Evolutionary conservation across 2,329 filamentous ascomycete genomes (phyloP).

Genomic region (Pestalotiopsis sp.): DNA sequence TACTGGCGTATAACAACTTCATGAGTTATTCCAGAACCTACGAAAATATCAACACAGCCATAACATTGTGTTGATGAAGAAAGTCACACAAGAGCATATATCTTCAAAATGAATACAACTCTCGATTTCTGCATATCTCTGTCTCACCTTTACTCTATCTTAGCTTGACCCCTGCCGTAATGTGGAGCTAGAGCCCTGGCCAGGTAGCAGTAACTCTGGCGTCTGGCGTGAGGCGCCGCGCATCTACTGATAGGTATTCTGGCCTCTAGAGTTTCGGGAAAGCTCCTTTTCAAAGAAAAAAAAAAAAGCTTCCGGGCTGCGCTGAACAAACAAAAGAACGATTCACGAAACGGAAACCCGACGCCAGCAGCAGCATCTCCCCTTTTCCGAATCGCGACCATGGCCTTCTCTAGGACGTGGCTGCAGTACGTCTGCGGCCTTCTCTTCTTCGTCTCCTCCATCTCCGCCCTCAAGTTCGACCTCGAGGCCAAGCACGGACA

Average conservation of each 20-base stretch:
- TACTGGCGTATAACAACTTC: neutral
- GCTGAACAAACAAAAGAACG: conserved; percentile 12
- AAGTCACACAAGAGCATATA: neutral
- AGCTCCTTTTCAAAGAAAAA: neutral
- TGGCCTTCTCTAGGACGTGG: conserved; percentile 54
- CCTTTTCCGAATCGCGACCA: conserved; percentile 30
- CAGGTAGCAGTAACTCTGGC: neutral
- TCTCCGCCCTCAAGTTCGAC: conserved; percentile 88
- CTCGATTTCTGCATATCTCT: neutral
- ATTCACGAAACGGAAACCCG: conserved; percentile 7
- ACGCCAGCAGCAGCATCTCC: neutral
- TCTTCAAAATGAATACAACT: neutral
- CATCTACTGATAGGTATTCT: neutral
- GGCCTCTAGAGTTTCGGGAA: neutral
- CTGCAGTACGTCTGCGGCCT: conserved; percentile 63
- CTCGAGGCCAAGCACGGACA: conserved; percentile 72
- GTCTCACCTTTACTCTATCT: neutral
- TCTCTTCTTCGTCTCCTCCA: conserved; percentile 55
- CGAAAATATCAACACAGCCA: too few relatives aligned
- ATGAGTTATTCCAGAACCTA: too few relatives aligned
- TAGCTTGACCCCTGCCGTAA: neutral
- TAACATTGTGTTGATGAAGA: neutral
- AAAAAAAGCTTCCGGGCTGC: neutral
- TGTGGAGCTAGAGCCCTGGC: neutral
- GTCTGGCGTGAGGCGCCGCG: neutral